Conservation (phyloP, 2,329 filamentous ascomycete genomes). For the Blastomyces gilchristii region DNA sequence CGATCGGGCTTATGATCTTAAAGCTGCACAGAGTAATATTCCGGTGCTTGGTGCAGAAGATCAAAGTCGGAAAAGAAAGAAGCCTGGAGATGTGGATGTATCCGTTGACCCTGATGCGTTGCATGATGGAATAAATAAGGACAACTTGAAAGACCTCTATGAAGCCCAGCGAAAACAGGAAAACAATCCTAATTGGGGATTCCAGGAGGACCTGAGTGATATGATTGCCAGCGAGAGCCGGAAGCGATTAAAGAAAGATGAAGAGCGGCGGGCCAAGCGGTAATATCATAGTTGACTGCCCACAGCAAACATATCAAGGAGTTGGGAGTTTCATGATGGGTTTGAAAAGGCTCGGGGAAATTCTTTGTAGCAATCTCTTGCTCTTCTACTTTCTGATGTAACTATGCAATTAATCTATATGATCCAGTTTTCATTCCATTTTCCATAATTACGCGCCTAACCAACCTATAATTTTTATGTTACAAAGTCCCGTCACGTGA, state of each 20-base stretch:
- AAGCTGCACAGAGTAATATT: slow-evolving; percentile 46
- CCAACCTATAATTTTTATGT: background rate
- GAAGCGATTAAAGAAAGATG: slow-evolving; percentile 81
- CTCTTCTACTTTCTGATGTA: background rate
- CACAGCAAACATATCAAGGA: background rate
- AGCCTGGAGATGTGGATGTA: slow-evolving; percentile 89
- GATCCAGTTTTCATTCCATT: background rate
- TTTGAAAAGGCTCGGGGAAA: background rate
- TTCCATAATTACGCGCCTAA: background rate
- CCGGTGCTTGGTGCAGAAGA: slow-evolving; percentile 74
- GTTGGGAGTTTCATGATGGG: background rate
- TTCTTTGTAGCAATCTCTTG: background rate
- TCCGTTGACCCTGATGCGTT: slow-evolving; percentile 79
- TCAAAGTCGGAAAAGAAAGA: slow-evolving; percentile 74
- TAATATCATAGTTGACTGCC: background rate
- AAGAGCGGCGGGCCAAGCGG: slow-evolving; percentile 53
- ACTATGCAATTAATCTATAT: background rate
- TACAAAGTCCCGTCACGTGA: background rate
- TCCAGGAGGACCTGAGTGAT: slow-evolving; percentile 83
- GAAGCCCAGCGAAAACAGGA: slow-evolving; percentile 59
- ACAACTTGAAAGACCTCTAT: slow-evolving; percentile 69
- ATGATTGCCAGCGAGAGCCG: slow-evolving; percentile 92
- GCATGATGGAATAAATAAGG: slow-evolving; percentile 71
- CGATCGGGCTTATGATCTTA: slow-evolving; percentile 85
- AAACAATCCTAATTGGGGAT: slow-evolving; percentile 59